Conservation (phyloP, 1,139 yeast species). For the Zhuliangozyma parablackwelliae region DNA sequence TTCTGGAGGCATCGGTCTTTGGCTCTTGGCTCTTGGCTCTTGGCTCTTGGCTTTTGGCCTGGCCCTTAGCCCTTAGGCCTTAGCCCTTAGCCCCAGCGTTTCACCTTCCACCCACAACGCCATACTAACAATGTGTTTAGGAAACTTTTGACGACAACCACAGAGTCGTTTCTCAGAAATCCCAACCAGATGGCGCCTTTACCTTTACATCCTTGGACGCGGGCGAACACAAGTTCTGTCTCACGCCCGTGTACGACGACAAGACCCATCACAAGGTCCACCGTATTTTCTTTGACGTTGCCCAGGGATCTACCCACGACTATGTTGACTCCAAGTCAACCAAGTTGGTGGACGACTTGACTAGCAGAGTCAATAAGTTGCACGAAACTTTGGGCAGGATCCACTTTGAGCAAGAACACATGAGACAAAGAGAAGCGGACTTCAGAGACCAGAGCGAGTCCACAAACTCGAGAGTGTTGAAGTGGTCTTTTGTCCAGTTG, state of each 20-base stretch:
- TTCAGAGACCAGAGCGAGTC: conserved; percentile 47
- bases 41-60: no score
- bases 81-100: not conserved
- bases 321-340: conserved; percentile 46
- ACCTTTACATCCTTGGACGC: conserved; percentile 40
- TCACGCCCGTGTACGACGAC: conserved; percentile 40
- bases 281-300: conserved; percentile 44
- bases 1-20: not conserved
- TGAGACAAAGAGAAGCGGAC: conserved; percentile 45
- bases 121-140: conserved; percentile 17
- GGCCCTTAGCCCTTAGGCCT: no score
- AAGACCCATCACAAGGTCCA: conserved; percentile 31
- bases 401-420: conserved; percentile 43
- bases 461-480: conserved; percentile 43
- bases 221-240: conserved; percentile 49
- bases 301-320: conserved; percentile 45
- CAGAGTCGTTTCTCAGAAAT: conserved; percentile 38
- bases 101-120: no score
- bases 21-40: no score
- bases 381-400: conserved; percentile 41
- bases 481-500: conserved; percentile 45
- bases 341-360: conserved; percentile 40
- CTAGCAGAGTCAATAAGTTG: conserved; percentile 34
- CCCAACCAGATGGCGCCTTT: conserved; percentile 37
- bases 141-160: conserved; percentile 49